phyloP scores from a whole-genome alignment of 177 flowering plant species.

The Telopea speciosissima region DNA sequence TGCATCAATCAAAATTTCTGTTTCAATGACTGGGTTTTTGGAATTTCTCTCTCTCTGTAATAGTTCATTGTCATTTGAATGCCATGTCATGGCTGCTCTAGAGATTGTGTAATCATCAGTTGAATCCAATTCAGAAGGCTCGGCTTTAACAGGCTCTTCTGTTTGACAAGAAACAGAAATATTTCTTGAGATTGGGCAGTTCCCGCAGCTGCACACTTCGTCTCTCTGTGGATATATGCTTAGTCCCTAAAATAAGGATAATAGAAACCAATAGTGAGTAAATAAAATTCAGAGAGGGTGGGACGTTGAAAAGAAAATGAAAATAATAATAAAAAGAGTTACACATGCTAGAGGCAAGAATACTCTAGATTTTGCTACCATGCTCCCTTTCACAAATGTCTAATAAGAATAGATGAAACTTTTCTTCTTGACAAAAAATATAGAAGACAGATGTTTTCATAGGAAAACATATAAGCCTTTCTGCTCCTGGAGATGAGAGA shows the following conservation, averaged over 20 bases:
- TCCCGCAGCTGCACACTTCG: constrained; percentile 14
- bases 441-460: not conserved
- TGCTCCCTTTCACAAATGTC: not conserved
- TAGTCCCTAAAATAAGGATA: constrained; percentile 3
- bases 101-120: not conserved
- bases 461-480: not conserved
- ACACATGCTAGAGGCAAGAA: not conserved
- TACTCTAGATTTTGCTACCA: not conserved
- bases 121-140: not conserved
- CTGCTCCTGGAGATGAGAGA: not conserved
- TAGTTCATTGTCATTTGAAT: not conserved
- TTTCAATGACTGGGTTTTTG: not conserved
- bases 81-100: not conserved
- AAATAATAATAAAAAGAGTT: not conserved
- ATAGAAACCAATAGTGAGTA: not conserved
- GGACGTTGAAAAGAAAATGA: not conserved
- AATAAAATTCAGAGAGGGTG: not conserved
- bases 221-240: not conserved
- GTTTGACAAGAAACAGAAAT: not conserved
- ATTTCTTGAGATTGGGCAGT: constrained; percentile 7
- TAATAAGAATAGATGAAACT: not conserved
- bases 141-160: constrained; percentile 6
- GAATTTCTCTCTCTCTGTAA: not conserved
- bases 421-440: not conserved
- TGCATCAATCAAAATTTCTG: not conserved